phyloP scores from a whole-genome alignment of 2,329 filamentous ascomycete species.

The Arthrobotrys entomopaga region DNA sequence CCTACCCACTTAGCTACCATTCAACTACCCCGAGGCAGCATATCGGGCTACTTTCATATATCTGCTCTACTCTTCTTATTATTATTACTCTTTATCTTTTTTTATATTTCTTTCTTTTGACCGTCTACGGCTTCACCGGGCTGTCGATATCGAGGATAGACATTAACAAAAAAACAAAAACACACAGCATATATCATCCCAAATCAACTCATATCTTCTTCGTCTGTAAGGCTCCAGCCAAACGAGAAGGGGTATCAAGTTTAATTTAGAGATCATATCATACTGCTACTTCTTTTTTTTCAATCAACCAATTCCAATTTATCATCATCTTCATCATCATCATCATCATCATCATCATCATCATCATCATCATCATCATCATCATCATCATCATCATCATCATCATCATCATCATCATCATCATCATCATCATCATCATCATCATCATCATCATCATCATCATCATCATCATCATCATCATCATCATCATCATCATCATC shows the following conservation, averaged over 20 bases:
- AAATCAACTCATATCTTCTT: conserved; percentile 56
- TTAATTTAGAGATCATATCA: conserved; percentile 53
- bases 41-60: conserved; percentile 19
- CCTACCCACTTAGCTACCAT: conserved; percentile 49
- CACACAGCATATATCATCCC: conserved; percentile 48
- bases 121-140: conserved; percentile 3
- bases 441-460: too few relatives aligned
- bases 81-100: conserved; percentile 6
- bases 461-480: too few relatives aligned
- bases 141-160: conserved; percentile 31
- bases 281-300: conserved; percentile 39
- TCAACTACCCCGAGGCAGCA: conserved; percentile 24
- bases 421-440: too few relatives aligned
- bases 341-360: too few relatives aligned
- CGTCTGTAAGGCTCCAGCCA: conserved; percentile 47
- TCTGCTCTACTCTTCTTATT: conserved; percentile 14
- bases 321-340: too few relatives aligned
- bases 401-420: too few relatives aligned
- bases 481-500: too few relatives aligned
- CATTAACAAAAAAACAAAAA: conserved; percentile 14
- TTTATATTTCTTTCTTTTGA: too few relatives aligned
- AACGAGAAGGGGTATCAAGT: conserved; percentile 54
- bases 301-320: conserved; percentile 48
- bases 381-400: too few relatives aligned
- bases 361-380: too few relatives aligned